Evolutionary conservation across 2,329 filamentous ascomycete genomes (phyloP).

Genomic region (Cladophialophora carrionii): DNA sequence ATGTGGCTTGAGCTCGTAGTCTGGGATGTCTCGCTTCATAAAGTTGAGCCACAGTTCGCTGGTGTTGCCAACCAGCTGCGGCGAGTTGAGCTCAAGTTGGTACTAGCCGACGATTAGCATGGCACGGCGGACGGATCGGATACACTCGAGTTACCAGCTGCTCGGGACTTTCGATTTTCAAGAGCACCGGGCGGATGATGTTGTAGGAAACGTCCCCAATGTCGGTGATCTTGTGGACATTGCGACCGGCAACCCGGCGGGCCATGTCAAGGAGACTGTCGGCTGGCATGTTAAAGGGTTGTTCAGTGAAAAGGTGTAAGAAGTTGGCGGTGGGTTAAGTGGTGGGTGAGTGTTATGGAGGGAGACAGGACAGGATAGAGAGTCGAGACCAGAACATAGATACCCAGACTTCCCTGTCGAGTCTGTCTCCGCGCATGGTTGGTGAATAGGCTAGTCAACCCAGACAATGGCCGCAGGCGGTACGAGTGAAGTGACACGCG

Average conservation of each 20-base stretch:
- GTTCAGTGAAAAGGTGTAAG: neutral
- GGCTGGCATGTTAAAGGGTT: conserved; percentile 37
- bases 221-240: conserved; percentile 61
- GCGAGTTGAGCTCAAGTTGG: conserved; percentile 72
- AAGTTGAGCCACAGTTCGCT: conserved; percentile 76
- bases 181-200: conserved; percentile 68
- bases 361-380: neutral
- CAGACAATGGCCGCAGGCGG: neutral
- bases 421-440: neutral
- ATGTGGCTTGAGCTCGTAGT: conserved; percentile 65
- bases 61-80: conserved; percentile 72
- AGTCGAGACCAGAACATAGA: neutral
- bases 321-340: neutral
- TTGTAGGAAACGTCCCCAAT: conserved; percentile 72
- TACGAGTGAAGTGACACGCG: neutral
- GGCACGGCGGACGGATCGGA: neutral
- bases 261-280: conserved; percentile 38
- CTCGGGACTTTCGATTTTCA: conserved; percentile 69
- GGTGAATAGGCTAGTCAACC: conserved; percentile 2
- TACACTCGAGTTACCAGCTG: conserved; percentile 61
- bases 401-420: neutral
- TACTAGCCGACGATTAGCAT: conserved; percentile 35
- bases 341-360: neutral
- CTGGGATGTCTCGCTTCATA: conserved; percentile 75
- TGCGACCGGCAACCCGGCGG: conserved; percentile 36